Percentiles rank a stretch among this genome's conserved stretches.
Conservation (phyloP, 768 basidiomycete species). For the Pulveroboletus frians region DNA sequence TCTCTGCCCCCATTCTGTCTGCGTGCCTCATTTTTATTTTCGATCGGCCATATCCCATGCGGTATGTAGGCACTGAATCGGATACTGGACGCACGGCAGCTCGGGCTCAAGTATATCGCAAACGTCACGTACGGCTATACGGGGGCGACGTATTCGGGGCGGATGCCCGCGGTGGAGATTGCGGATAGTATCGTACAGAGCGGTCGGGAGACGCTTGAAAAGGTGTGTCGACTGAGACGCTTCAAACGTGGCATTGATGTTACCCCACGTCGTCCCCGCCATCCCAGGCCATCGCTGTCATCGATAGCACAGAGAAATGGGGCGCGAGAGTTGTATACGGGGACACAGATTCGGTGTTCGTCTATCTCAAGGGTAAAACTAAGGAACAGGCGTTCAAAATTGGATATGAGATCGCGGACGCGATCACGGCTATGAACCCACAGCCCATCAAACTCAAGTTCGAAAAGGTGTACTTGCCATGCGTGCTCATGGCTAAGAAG, state of each 20-base stretch:
- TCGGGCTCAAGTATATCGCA: constrained; percentile 89
- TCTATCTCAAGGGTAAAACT: constrained; percentile 84
- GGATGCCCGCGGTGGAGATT: constrained; percentile 98
- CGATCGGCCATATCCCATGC: neutral
- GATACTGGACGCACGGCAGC: constrained; percentile 85
- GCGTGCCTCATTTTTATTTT: neutral
- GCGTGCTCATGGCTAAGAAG: constrained; percentile 96
- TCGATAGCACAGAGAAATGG: constrained; percentile 78
- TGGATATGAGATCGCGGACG: constrained; percentile 88
- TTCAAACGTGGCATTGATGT: neutral
- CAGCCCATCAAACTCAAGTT: constrained; percentile 94
- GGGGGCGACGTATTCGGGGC: constrained; percentile 86
- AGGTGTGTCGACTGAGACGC: constrained; percentile 42
- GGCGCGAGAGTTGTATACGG: constrained; percentile 93
- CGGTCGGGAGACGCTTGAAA: constrained; percentile 91
- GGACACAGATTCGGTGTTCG: constrained; percentile 94
- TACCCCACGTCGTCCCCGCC: neutral
- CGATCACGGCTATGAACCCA: constrained; percentile 82
- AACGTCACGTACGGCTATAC: constrained; percentile 98
- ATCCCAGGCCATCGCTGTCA: constrained; percentile 70
- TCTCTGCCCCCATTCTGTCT: neutral
- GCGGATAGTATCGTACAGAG: constrained; percentile 98
- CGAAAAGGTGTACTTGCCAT: constrained; percentile 97
- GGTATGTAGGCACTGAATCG: constrained; percentile 56
- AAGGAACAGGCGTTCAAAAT: constrained; percentile 92